Percentiles rank a stretch among this genome's conserved stretches.
phyloP scores from a whole-genome alignment of 345 rosid species.

The Syzygium jambos region DNA sequence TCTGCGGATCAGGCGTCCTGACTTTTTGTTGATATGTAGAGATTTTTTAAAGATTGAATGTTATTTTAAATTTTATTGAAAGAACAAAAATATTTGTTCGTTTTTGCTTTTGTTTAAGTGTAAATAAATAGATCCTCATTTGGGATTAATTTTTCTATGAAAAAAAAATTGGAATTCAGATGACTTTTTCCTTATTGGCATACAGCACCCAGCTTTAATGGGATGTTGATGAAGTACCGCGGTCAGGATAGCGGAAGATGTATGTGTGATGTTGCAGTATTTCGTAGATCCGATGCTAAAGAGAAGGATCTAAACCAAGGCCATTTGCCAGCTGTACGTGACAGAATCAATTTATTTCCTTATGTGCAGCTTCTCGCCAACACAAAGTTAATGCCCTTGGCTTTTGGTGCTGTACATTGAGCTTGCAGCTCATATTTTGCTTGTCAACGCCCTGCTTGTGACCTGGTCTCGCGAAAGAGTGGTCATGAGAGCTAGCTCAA shows the following conservation, averaged over 20 bases:
- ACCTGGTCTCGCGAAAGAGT: neutral
- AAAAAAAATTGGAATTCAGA: neutral
- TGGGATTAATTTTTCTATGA: neutral
- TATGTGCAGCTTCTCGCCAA: neutral
- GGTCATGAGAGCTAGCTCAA: neutral
- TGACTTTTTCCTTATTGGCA: neutral
- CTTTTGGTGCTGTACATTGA: neutral
- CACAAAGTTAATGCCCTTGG: neutral
- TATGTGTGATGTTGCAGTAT: neutral
- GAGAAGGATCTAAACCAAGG: neutral
- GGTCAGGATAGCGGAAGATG: neutral
- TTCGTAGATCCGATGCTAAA: neutral
- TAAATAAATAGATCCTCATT: neutral
- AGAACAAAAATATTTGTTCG: neutral
- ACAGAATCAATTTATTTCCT: neutral
- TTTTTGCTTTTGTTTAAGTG: neutral
- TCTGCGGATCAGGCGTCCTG: neutral
- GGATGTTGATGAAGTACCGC: neutral
- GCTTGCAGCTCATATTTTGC: neutral
- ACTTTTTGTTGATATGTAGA: neutral
- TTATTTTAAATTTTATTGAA: neutral
- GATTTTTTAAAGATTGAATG: neutral
- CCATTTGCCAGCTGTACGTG: neutral
- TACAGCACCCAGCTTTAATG: neutral
- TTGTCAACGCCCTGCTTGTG: neutral